These are phyloP conservation scores for Lactuca saligna DNA, from an alignment of 129 eudicot genomes.

Conservation along the genomic window DNA sequence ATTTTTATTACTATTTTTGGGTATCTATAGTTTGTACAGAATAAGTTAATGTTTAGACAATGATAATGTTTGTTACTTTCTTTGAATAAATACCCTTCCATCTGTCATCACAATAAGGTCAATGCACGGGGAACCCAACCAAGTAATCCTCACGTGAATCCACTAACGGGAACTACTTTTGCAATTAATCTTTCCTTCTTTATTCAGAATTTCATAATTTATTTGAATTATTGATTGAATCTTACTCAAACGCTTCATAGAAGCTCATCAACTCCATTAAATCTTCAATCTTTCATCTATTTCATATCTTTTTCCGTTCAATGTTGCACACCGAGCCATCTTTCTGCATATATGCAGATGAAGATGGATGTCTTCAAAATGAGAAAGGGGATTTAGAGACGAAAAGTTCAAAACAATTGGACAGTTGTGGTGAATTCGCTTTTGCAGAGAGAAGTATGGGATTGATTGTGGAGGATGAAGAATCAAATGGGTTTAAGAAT, in stretches of 20 bases:
- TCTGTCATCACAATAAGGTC: constrained; percentile 1
- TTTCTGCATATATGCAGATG: constrained; percentile 47
- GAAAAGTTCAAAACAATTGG: constrained; percentile 4
- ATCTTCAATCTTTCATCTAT: background rate
- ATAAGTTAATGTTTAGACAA: no score
- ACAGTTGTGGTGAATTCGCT: constrained; percentile 33
- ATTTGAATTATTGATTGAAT: background rate
- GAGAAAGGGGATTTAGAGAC: constrained; percentile 14
- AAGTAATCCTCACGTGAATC: constrained; percentile 6
- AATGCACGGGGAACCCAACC: constrained; percentile 20
- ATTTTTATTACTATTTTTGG: no score
- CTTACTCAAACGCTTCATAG: constrained; percentile 4
- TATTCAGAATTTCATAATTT: background rate
- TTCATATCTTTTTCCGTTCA: background rate
- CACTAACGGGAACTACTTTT: background rate
- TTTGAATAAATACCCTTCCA: background rate
- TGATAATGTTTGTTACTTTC: no score
- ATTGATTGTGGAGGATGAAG: constrained; percentile 18
- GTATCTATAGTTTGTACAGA: no score
- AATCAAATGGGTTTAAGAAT: background rate
- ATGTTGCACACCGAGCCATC: constrained; percentile 62
- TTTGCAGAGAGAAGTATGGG: constrained; percentile 33
- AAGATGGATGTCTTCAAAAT: constrained; percentile 25
- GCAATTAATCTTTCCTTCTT: constrained; percentile 4
- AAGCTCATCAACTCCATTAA: background rate